These are phyloP conservation scores for Rutstroemia sp. DNA, from an alignment of 2,329 filamentous ascomycete genomes.

Conservation along the genomic window DNA sequence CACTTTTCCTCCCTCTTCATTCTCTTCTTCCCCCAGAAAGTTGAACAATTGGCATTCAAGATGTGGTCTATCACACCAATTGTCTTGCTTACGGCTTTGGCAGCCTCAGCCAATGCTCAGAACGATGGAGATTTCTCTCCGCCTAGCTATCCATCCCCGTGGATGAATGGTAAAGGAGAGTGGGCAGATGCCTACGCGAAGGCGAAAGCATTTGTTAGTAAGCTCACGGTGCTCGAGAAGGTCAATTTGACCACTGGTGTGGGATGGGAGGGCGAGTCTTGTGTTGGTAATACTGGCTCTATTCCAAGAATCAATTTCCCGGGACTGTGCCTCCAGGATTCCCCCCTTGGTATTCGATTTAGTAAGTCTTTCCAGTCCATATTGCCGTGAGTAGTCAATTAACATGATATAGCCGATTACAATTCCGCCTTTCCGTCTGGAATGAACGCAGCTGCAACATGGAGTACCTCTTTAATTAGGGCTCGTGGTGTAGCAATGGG, in stretches of 20 bases:
- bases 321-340: slow-evolving; percentile 29
- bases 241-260: slow-evolving; percentile 92
- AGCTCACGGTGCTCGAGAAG: slow-evolving; percentile 75
- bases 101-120: slow-evolving; percentile 18
- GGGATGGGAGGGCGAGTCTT: slow-evolving; percentile 27
- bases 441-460: slow-evolving; percentile 69
- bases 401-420: slow-evolving; percentile 45
- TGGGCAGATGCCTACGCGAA: slow-evolving; percentile 68
- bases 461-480: slow-evolving; percentile 64
- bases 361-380: slow-evolving; percentile 15
- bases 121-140: slow-evolving; percentile 22
- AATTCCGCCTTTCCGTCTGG: slow-evolving; percentile 72
- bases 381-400: slow-evolving; percentile 32
- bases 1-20: neutral
- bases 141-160: slow-evolving; percentile 29
- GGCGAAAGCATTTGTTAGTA: slow-evolving; percentile 59
- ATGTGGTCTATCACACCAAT: slow-evolving; percentile 17
- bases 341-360: slow-evolving; percentile 35
- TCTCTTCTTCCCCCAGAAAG: neutral
- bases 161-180: slow-evolving; percentile 27
- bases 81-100: slow-evolving; percentile 14
- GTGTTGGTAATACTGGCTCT: slow-evolving; percentile 29
- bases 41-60: slow-evolving; percentile 12
- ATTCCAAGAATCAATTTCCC: slow-evolving; percentile 27
- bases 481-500: slow-evolving; percentile 61